Conservation (phyloP, 179 eudicot genomes). For the Actinidia polygama region DNA sequence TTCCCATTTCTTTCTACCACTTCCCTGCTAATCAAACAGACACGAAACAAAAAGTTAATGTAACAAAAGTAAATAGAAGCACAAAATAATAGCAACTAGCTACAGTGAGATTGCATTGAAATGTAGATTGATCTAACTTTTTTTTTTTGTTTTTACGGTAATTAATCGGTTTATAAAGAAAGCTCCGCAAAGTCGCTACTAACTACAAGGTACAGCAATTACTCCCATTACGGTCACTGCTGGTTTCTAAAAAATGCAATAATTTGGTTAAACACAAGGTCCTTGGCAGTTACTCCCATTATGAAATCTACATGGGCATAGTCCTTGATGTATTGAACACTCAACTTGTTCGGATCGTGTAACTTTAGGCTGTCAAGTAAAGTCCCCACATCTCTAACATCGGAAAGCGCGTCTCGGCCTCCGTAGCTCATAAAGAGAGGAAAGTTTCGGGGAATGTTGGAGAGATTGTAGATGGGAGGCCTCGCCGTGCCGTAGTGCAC, state of each 20-base stretch:
- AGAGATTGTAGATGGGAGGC: slow-evolving; percentile 62
- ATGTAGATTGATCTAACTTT: too few species aligned
- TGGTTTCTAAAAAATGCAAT: slow-evolving; percentile 35
- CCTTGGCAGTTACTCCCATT: slow-evolving; percentile 59
- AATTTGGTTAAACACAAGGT: slow-evolving; percentile 48
- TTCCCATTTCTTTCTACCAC: too few species aligned
- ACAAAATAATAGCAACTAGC: too few species aligned
- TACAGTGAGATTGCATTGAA: too few species aligned
- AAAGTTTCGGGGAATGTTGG: slow-evolving; percentile 53
- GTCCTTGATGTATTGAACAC: slow-evolving; percentile 53
- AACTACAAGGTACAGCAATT: too few species aligned
- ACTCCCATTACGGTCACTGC: too few species aligned
- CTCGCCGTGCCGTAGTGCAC: slow-evolving; percentile 53
- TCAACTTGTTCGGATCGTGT: slow-evolving; percentile 57
- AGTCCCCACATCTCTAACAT: slow-evolving; percentile 46
- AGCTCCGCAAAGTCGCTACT: too few species aligned
- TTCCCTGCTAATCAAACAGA: too few species aligned
- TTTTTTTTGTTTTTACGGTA: too few species aligned
- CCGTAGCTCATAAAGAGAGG: slow-evolving; percentile 71
- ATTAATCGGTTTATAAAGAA: too few species aligned
- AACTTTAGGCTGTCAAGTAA: slow-evolving; percentile 53
- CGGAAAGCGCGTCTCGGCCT: slow-evolving; percentile 64
- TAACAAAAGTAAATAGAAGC: too few species aligned
- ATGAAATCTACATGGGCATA: slow-evolving; percentile 75
- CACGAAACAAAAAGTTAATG: too few species aligned